phyloP scores from a whole-genome alignment of 2,329 filamentous ascomycete species.

The Aspergillus pseudoterreus region DNA sequence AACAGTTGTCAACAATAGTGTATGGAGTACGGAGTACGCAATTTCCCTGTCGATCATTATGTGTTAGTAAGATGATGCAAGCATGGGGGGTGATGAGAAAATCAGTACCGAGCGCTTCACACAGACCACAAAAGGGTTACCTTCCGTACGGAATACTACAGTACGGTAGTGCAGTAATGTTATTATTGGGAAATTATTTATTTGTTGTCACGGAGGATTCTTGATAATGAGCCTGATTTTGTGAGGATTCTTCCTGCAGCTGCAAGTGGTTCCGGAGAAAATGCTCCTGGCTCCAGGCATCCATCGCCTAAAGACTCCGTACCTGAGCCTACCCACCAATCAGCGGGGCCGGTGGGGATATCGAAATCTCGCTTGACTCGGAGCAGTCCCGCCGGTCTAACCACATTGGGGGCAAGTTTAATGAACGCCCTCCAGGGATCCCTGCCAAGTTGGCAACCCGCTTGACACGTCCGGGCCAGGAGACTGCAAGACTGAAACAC shows the following conservation, averaged over 20 bases:
- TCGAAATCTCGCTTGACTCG: constrained; percentile 24
- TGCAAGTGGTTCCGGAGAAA: constrained; percentile 2
- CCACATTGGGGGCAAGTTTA: constrained; percentile 12
- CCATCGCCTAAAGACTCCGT: constrained; percentile 10
- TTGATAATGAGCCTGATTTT: not conserved
- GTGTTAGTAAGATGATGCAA: too few relatives aligned
- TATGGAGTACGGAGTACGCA: too few relatives aligned
- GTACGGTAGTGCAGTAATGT: too few relatives aligned
- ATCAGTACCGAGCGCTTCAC: not conserved
- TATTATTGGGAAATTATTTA: not conserved
- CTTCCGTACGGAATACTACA: too few relatives aligned
- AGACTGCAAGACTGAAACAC: constrained; percentile 5
- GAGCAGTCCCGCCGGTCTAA: constrained; percentile 14
- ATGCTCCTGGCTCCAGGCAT: constrained; percentile 11
- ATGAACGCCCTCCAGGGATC: constrained; percentile 14
- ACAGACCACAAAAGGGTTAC: not conserved
- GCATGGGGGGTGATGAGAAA: not conserved
- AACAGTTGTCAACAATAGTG: too few relatives aligned
- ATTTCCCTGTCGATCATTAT: too few relatives aligned
- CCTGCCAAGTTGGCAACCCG: constrained; percentile 9
- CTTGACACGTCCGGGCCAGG: constrained; percentile 15
- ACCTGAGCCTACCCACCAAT: constrained; percentile 19
- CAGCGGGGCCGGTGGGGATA: constrained; percentile 2
- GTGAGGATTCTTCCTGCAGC: not conserved
- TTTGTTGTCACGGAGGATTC: not conserved